phyloP scores from a whole-genome alignment of 2,329 filamentous ascomycete species.

The Nemania sp. region DNA sequence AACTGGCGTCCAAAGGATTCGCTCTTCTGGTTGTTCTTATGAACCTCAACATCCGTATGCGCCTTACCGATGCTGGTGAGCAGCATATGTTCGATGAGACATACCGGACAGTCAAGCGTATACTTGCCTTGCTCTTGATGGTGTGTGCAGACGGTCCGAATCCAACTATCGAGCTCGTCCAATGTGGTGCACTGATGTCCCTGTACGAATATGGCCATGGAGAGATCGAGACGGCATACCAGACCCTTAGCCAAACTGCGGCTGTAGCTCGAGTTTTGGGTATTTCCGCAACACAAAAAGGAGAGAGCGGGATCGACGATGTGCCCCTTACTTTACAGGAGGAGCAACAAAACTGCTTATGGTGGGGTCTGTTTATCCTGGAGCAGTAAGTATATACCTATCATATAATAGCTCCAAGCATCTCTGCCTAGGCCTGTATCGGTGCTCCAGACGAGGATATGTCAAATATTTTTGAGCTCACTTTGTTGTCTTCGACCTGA shows the following conservation, averaged over 20 bases:
- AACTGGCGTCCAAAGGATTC: slow-evolving; percentile 34
- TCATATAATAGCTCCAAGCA: not conserved
- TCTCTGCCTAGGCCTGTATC: not conserved
- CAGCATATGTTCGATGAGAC: slow-evolving; percentile 45
- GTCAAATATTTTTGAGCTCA: not conserved
- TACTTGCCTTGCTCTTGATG: slow-evolving; percentile 42
- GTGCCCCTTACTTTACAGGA: slow-evolving; percentile 21
- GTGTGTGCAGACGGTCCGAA: slow-evolving; percentile 37
- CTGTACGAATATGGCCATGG: slow-evolving; percentile 52
- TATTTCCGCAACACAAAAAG: slow-evolving; percentile 43
- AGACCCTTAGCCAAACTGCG: slow-evolving; percentile 48
- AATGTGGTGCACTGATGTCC: slow-evolving; percentile 46
- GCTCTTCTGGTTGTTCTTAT: slow-evolving; percentile 49
- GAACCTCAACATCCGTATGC: slow-evolving; percentile 46
- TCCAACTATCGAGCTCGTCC: slow-evolving; percentile 46
- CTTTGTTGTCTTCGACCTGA: not conserved
- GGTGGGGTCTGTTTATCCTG: slow-evolving; percentile 50
- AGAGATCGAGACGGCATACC: slow-evolving; percentile 46
- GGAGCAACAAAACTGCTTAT: slow-evolving; percentile 46
- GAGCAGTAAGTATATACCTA: slow-evolving; percentile 43
- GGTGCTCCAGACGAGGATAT: not conserved
- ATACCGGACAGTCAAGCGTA: slow-evolving; percentile 45
- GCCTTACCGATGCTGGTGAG: slow-evolving; percentile 43
- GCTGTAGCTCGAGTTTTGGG: slow-evolving; percentile 42
- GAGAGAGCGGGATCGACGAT: slow-evolving; percentile 35